phyloP scores from a whole-genome alignment of 352 stramenopile species.

The Globisporangium uncinulatum region DNA sequence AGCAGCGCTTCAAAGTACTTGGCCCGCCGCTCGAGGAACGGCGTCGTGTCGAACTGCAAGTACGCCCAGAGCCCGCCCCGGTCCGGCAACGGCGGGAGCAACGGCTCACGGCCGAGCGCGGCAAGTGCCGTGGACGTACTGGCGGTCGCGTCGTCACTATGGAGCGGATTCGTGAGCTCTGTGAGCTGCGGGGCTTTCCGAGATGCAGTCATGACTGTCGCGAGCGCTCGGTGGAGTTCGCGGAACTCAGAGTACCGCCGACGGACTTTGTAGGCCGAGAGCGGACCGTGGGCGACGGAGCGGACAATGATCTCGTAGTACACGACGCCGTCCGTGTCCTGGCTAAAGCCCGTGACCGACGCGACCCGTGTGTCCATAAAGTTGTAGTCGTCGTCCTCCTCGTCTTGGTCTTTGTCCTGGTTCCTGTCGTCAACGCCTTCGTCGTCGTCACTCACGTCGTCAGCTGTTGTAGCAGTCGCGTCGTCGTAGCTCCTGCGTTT shows the following conservation, averaged over 20 bases:
- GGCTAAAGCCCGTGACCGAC: slow-evolving; percentile 67
- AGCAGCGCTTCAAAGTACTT: slow-evolving; percentile 67
- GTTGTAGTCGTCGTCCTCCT: slow-evolving; percentile 53
- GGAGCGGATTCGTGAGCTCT: not conserved
- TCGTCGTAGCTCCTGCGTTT: slow-evolving; percentile 19
- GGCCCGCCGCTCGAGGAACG: slow-evolving; percentile 52
- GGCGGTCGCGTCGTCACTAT: not conserved
- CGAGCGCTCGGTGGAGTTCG: slow-evolving; percentile 43
- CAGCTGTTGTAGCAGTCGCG: slow-evolving; percentile 1
- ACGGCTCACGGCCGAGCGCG: not conserved
- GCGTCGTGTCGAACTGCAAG: slow-evolving; percentile 55
- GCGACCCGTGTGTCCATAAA: slow-evolving; percentile 66
- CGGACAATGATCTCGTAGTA: slow-evolving; percentile 80
- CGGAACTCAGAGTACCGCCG: slow-evolving; percentile 74
- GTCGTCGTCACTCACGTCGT: slow-evolving; percentile 7
- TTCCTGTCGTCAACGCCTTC: slow-evolving; percentile 4
- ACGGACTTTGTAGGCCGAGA: slow-evolving; percentile 75
- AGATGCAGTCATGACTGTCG: slow-evolving; percentile 44
- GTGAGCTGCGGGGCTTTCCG: not conserved
- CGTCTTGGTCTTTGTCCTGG: slow-evolving; percentile 7
- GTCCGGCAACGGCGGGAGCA: slow-evolving; percentile 53
- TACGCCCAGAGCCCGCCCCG: slow-evolving; percentile 73
- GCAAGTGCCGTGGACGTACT: not conserved
- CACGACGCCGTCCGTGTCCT: slow-evolving; percentile 64
- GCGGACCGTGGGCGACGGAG: slow-evolving; percentile 48